These are phyloP conservation scores for Liquidambar formosana DNA, from an alignment of 164 flowering plant species.

Conservation along the genomic window DNA sequence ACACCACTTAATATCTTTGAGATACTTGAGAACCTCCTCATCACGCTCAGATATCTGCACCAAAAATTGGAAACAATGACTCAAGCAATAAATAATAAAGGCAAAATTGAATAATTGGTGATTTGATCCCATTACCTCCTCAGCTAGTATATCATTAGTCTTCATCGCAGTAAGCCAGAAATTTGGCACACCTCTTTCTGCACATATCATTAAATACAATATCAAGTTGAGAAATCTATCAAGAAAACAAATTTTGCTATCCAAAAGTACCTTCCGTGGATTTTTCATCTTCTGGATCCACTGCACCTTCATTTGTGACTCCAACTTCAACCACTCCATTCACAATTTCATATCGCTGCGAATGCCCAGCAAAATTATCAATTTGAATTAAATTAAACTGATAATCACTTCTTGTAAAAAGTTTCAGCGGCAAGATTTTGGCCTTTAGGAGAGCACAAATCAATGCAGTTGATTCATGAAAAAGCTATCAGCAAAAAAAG, in stretches of 20 bases:
- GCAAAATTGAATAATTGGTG: neutral
- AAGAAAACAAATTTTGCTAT: neutral
- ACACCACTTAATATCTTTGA: slow-evolving; percentile 78
- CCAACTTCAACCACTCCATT: slow-evolving; percentile 71
- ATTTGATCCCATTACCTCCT: slow-evolving; percentile 40
- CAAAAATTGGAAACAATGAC: slow-evolving; percentile 7
- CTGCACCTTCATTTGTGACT: slow-evolving; percentile 33
- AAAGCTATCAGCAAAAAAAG: no score
- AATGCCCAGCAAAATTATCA: neutral
- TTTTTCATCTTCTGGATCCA: slow-evolving; percentile 39
- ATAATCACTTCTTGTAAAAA: no score
- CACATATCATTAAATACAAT: slow-evolving; percentile 1
- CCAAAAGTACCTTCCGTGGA: slow-evolving; percentile 38
- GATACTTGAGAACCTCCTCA: slow-evolving; percentile 78
- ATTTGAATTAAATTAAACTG: no score
- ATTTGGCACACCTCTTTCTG: slow-evolving; percentile 82
- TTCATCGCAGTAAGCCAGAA: slow-evolving; percentile 89
- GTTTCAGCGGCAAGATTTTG: no score
- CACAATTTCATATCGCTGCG: slow-evolving; percentile 76
- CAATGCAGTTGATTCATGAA: no score
- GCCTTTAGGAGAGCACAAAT: no score
- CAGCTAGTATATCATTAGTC: slow-evolving; percentile 65
- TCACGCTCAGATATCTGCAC: slow-evolving; percentile 76
- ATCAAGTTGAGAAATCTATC: neutral
- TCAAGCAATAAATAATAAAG: neutral